These are phyloP conservation scores for Mrakia frigida DNA, from an alignment of 768 basidiomycete genomes.

Conservation along the genomic window DNA sequence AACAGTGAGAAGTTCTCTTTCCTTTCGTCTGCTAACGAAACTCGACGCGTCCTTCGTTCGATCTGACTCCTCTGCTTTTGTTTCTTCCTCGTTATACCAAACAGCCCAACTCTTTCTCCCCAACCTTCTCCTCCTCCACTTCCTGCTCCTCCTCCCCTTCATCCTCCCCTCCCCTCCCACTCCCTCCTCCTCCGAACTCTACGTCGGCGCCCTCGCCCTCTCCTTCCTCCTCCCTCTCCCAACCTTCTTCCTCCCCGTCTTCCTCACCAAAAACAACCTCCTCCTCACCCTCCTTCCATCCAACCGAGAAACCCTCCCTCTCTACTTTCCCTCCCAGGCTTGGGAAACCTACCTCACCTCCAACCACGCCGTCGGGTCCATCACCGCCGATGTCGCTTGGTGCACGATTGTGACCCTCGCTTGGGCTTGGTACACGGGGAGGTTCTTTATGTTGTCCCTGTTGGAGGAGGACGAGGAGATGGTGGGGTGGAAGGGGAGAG, in stretches of 20 bases:
- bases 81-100: not conserved
- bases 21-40: slow-evolving; percentile 24
- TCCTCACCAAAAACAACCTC: not conserved
- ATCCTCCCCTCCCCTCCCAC: not conserved
- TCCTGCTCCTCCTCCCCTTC: too few species aligned
- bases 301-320: not conserved
- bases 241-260: not conserved
- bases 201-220: not conserved
- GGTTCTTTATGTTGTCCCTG: not conserved
- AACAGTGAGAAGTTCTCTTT: slow-evolving; percentile 23
- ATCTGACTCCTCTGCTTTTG: too few species aligned
- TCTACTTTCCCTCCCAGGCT: not conserved
- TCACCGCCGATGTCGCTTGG: not conserved
- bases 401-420: not conserved
- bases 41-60: not conserved
- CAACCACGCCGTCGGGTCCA: not conserved
- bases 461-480: not conserved
- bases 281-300: not conserved
- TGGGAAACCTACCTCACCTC: not conserved
- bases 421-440: not conserved
- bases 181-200: not conserved
- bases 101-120: not conserved
- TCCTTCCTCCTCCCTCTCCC: not conserved
- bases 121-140: slow-evolving; percentile 58
- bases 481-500: not conserved